These are phyloP conservation scores for Noccaea bulbosa DNA, from an alignment of 345 rosid genomes.

Conservation along the genomic window DNA sequence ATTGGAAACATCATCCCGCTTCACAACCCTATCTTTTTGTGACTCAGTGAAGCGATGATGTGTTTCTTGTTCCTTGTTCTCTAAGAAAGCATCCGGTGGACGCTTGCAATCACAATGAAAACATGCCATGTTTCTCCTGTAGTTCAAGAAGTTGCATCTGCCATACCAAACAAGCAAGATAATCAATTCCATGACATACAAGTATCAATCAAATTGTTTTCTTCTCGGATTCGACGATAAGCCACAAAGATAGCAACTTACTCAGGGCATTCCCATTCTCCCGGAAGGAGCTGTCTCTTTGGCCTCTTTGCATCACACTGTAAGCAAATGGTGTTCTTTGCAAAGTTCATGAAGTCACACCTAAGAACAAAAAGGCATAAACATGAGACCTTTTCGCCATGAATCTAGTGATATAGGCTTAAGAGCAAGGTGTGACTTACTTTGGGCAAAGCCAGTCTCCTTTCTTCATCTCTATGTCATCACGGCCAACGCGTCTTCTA, in stretches of 20 bases:
- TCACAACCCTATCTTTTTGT: constrained; percentile 51
- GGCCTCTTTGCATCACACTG: constrained; percentile 99
- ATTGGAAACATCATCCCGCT: constrained; percentile 66
- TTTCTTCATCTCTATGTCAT: constrained; percentile 95
- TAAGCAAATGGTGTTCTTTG: constrained; percentile 88
- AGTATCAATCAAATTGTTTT: not conserved
- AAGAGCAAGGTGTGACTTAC: constrained; percentile 52
- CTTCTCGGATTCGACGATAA: not conserved
- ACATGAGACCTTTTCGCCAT: too few species aligned
- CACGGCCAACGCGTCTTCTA: constrained; percentile 90
- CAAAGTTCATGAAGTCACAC: constrained; percentile 98
- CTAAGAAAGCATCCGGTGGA: constrained; percentile 72
- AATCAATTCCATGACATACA: constrained; percentile 7
- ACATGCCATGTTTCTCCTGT: constrained; percentile 90
- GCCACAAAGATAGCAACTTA: constrained; percentile 50
- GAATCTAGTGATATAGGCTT: not conserved
- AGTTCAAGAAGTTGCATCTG: constrained; percentile 98
- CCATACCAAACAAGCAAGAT: constrained; percentile 34
- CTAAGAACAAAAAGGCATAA: constrained; percentile 44
- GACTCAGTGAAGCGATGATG: constrained; percentile 49
- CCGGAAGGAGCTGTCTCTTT: constrained; percentile 95
- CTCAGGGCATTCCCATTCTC: constrained; percentile 99
- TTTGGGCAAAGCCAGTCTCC: constrained; percentile 99
- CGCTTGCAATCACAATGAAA: constrained; percentile 98
- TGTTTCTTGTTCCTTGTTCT: constrained; percentile 60